These are phyloP conservation scores for Ganoderma sp. DNA, from an alignment of 1,284 basidiomycete species.

Conservation along the genomic window DNA sequence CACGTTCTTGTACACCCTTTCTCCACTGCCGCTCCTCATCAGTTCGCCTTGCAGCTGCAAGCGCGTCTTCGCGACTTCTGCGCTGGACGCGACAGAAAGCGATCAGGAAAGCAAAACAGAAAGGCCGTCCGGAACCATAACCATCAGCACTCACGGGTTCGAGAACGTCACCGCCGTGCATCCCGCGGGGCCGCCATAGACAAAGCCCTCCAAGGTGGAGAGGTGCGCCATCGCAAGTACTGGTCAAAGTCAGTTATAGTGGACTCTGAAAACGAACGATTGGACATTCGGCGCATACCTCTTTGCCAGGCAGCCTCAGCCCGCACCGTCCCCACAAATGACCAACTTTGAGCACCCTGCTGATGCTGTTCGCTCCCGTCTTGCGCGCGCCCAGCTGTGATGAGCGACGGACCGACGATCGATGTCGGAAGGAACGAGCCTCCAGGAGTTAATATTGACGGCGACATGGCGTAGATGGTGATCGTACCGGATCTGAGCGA, in stretches of 20 bases:
- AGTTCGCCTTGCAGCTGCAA: neutral
- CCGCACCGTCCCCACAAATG: too few species aligned
- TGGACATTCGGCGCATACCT: neutral
- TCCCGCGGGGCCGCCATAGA: neutral
- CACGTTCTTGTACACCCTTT: constrained; percentile 87
- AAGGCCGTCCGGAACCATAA: too few species aligned
- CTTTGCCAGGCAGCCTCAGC: too few species aligned
- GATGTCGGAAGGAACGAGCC: too few species aligned
- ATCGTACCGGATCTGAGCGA: too few species aligned
- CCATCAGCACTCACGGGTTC: neutral
- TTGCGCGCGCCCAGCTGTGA: too few species aligned
- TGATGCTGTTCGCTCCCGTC: too few species aligned
- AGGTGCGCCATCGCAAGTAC: neutral
- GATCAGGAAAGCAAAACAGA: too few species aligned
- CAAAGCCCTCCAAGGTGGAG: neutral
- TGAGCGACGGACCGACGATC: too few species aligned
- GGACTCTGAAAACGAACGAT: neutral
- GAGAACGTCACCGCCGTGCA: neutral
- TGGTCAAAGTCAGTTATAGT: neutral
- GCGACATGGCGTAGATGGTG: too few species aligned
- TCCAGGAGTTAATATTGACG: too few species aligned
- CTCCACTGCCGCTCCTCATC: constrained; percentile 46
- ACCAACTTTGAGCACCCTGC: too few species aligned
- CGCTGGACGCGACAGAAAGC: neutral
- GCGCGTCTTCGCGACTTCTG: neutral